phyloP scores from a whole-genome alignment of 176 grass and related monocot genomes.

The Aechmea fasciata region DNA sequence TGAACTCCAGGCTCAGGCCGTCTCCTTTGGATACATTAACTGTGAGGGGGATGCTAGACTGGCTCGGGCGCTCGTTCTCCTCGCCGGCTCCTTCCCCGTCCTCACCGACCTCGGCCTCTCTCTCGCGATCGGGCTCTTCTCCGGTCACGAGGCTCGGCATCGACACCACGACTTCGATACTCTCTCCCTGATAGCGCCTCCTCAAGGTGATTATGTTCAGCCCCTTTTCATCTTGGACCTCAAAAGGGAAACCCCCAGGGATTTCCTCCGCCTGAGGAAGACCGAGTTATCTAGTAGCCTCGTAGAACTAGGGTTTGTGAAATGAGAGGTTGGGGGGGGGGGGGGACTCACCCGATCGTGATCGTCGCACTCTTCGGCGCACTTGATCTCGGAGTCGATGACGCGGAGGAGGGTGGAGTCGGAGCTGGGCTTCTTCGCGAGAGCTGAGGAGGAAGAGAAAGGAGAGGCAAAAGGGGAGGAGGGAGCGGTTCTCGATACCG shows the following conservation, averaged over 20 bases:
- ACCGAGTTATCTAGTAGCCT: neutral
- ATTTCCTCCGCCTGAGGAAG: conserved; percentile 48
- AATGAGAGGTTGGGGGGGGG: neutral
- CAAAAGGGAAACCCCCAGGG: conserved; percentile 68
- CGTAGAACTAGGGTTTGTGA: neutral
- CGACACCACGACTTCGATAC: conserved; percentile 55
- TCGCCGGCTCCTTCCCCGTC: conserved; percentile 18
- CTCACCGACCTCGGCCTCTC: neutral
- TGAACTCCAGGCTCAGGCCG: conserved; percentile 47
- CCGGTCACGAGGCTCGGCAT: conserved; percentile 83
- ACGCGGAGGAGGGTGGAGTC: conserved; percentile 53
- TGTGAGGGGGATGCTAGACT: conserved; percentile 58
- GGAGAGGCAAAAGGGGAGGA: neutral
- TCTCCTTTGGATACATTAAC: conserved; percentile 53
- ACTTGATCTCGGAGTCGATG: conserved; percentile 70
- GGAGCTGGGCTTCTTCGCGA: conserved; percentile 22
- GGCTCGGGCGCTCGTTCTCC: conserved; percentile 12
- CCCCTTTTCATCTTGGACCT: conserved; percentile 59
- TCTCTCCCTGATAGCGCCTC: conserved; percentile 63
- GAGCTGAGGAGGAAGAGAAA: neutral
- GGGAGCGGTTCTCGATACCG: neutral
- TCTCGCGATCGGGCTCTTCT: conserved; percentile 51
- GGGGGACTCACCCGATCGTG: conserved; percentile 36
- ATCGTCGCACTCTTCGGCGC: conserved; percentile 60
- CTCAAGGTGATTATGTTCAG: conserved; percentile 41